Conservation (phyloP, 257 asterid species). For the Parsonsia alboflavescens region DNA sequence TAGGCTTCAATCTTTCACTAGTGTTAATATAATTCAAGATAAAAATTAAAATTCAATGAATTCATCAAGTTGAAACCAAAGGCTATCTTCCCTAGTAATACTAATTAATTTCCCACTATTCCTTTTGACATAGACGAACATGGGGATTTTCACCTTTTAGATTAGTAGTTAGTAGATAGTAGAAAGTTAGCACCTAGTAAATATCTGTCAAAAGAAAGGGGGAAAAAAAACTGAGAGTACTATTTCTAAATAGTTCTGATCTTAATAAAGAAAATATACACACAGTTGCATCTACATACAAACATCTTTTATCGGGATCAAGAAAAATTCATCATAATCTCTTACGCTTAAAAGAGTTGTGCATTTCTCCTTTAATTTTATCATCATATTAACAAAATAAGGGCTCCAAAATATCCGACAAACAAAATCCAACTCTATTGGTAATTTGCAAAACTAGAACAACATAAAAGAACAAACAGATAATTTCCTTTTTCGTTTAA, state of each 20-base stretch:
- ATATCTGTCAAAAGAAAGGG: not conserved
- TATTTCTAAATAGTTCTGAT: too few species aligned
- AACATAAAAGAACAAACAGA: not conserved
- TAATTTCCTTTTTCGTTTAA: not conserved
- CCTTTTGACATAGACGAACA: not conserved
- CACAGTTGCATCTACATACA: not conserved
- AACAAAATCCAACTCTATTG: too few species aligned
- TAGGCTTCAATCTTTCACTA: not conserved
- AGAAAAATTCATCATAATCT: conserved; percentile 22
- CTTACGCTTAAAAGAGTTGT: conserved; percentile 39
- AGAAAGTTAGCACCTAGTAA: not conserved
- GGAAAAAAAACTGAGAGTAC: not conserved
- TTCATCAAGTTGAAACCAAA: not conserved
- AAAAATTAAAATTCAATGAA: not conserved
- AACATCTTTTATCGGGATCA: not conserved
- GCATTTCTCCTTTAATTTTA: conserved; percentile 43
- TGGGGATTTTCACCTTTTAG: not conserved
- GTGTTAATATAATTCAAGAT: not conserved
- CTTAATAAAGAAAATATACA: too few species aligned
- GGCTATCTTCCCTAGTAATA: not conserved
- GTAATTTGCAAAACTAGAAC: too few species aligned
- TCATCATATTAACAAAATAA: conserved; percentile 32
- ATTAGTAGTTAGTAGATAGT: not conserved
- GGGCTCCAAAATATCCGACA: too few species aligned
- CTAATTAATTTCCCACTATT: not conserved